phyloP scores from a whole-genome alignment of 2,329 filamentous ascomycete genomes.

The Microcyclospora tardicrescens region DNA sequence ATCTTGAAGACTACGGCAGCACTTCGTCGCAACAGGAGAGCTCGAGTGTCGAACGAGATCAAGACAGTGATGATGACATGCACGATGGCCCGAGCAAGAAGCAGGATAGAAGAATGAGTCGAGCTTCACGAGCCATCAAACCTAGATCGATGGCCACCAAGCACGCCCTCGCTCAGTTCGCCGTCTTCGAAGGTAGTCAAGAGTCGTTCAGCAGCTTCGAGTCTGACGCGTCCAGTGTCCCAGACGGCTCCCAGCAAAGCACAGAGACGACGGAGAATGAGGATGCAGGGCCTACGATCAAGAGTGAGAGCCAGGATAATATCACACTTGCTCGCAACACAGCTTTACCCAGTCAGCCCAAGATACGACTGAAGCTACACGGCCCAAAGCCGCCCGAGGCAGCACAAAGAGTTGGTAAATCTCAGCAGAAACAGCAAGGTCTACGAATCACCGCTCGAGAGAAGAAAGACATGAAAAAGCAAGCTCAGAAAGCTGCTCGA shows the following conservation, averaged over 20 bases:
- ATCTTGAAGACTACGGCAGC: constrained; percentile 32
- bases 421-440: constrained; percentile 22
- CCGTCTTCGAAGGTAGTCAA: constrained; percentile 20
- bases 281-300: constrained; percentile 3
- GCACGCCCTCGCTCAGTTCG: constrained; percentile 20
- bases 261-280: constrained; percentile 9
- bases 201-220: constrained; percentile 22
- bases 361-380: constrained; percentile 23
- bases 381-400: constrained; percentile 19
- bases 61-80: constrained; percentile 38
- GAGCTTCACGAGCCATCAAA: constrained; percentile 27
- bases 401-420: constrained; percentile 14
- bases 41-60: constrained; percentile 39
- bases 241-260: constrained; percentile 15
- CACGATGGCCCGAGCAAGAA: constrained; percentile 40
- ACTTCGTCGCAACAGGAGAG: constrained; percentile 31
- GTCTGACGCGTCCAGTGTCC: constrained; percentile 20
- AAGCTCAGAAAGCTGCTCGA: constrained; percentile 29
- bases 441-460: constrained; percentile 25
- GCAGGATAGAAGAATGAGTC: constrained; percentile 33
- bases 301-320: neutral
- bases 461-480: constrained; percentile 28
- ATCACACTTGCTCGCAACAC: constrained; percentile 1
- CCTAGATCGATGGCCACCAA: constrained; percentile 14
- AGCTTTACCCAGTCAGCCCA: constrained; percentile 9